Conservation (phyloP, 768 basidiomycete species). For the Serendipita sp. region DNA sequence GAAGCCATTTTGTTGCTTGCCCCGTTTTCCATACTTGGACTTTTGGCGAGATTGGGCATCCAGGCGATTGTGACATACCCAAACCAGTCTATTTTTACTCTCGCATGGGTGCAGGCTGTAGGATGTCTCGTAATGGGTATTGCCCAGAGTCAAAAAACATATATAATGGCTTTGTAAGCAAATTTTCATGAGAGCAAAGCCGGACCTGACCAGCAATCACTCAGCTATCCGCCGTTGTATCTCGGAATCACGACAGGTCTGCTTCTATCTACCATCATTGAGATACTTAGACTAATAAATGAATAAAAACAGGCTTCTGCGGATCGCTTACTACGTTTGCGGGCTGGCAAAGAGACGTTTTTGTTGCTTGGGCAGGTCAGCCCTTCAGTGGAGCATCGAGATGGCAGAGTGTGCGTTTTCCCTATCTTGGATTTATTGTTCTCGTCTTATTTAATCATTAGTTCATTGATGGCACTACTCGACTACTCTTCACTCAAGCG, state of each 20-base stretch:
- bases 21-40: constrained; percentile 74
- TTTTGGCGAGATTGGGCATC: constrained; percentile 67
- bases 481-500: constrained; percentile 62
- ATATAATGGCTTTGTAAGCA: constrained; percentile 60
- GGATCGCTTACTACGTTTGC: constrained; percentile 96
- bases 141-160: constrained; percentile 49
- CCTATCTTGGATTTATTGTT: not conserved
- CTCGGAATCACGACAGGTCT: constrained; percentile 75
- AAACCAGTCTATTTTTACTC: constrained; percentile 53
- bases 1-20: constrained; percentile 44
- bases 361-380: constrained; percentile 49
- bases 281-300: constrained; percentile 1
- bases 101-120: constrained; percentile 71
- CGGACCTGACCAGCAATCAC: constrained; percentile 3
- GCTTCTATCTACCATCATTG: constrained; percentile 13
- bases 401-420: not conserved
- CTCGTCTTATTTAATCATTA: constrained; percentile 20
- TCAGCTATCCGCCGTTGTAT: constrained; percentile 77
- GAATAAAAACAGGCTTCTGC: constrained; percentile 53
- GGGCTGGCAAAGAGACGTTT: constrained; percentile 82
- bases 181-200: constrained; percentile 11
- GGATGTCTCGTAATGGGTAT: constrained; percentile 92
- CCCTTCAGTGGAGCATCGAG: not conserved
- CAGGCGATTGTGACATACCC: constrained; percentile 57
- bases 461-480: constrained; percentile 78